Percentiles rank a stretch among this genome's conserved stretches.
Evolutionary conservation across 2,329 filamentous ascomycete genomes (phyloP).

Genomic region (Penicillium sp.): DNA sequence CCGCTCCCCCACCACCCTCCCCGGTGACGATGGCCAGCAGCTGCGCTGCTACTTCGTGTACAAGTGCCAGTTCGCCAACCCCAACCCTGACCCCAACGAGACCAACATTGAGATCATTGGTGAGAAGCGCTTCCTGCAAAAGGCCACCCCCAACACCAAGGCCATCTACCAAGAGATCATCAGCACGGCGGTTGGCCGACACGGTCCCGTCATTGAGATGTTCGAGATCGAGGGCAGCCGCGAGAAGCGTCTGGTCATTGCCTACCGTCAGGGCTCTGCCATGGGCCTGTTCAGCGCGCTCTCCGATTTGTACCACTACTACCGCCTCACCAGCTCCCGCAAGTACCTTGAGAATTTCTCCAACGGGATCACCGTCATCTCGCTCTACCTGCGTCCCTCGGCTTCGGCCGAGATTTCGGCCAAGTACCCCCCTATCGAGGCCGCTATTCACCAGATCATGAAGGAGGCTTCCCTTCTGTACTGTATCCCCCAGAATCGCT

Average conservation of each 20-base stretch:
- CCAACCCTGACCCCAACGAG: slow-evolving; percentile 73
- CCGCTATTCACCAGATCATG: slow-evolving; percentile 97
- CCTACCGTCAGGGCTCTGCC: slow-evolving; percentile 90
- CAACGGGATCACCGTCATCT: slow-evolving; percentile 97
- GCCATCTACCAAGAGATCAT: slow-evolving; percentile 95
- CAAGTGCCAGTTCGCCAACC: slow-evolving; percentile 85
- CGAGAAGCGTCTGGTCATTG: slow-evolving; percentile 92
- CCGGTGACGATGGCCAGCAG: slow-evolving; percentile 74
- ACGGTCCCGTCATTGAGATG: slow-evolving; percentile 94
- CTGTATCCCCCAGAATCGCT: slow-evolving; percentile 96
- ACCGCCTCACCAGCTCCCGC: slow-evolving; percentile 90
- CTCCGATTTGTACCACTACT: slow-evolving; percentile 97
- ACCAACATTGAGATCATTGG: slow-evolving; percentile 89
- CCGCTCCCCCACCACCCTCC: slow-evolving; percentile 82
- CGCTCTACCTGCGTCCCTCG: slow-evolving; percentile 83
- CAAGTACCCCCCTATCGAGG: slow-evolving; percentile 78
- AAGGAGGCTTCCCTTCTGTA: slow-evolving; percentile 97
- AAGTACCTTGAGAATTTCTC: slow-evolving; percentile 99
- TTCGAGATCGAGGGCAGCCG: slow-evolving; percentile 90
- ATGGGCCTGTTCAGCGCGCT: slow-evolving; percentile 92
- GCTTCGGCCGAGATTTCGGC: slow-evolving; percentile 58
- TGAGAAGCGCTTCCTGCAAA: slow-evolving; percentile 91
- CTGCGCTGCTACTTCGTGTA: slow-evolving; percentile 99
- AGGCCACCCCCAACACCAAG: slow-evolving; percentile 94
- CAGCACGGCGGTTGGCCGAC: slow-evolving; percentile 77